A percentile compares a stretch with the other conserved stretches of the same genome.
Conservation (phyloP, 495 filamentous ascomycete genomes). For the Lophium mytilinum region DNA sequence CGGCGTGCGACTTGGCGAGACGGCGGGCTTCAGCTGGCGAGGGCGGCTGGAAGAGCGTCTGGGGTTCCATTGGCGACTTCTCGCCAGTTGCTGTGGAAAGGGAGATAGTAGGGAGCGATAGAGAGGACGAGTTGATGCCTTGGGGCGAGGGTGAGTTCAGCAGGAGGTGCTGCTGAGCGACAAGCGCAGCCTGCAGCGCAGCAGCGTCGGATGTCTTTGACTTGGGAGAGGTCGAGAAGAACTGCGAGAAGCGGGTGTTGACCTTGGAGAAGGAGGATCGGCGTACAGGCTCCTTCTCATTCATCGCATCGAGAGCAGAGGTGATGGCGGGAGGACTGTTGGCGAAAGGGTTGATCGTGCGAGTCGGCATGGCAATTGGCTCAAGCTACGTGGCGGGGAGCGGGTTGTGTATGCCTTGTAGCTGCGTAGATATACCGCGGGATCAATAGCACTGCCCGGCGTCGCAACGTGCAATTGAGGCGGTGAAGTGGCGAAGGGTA, state of each 20-base stretch:
- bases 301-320: slow-evolving; percentile 23
- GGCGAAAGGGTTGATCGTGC: slow-evolving; percentile 34
- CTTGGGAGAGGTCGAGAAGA: slow-evolving; percentile 54
- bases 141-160: slow-evolving; percentile 51
- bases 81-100: slow-evolving; percentile 81
- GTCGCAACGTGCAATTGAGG: neutral
- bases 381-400: too few species aligned
- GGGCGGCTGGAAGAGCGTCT: slow-evolving; percentile 81
- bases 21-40: slow-evolving; percentile 74
- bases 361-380: slow-evolving; percentile 30
- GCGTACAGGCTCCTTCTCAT: slow-evolving; percentile 26
- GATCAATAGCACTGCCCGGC: neutral
- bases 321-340: slow-evolving; percentile 17
- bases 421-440: too few species aligned
- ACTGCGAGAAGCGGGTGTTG: slow-evolving; percentile 48
- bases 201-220: slow-evolving; percentile 46
- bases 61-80: slow-evolving; percentile 58
- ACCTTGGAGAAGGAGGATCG: slow-evolving; percentile 57
- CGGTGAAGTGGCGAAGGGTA: neutral
- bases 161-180: slow-evolving; percentile 48
- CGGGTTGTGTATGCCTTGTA: too few species aligned
- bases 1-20: slow-evolving; percentile 71
- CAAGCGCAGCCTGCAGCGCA: slow-evolving; percentile 49
- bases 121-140: slow-evolving; percentile 55
- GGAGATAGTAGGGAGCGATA: slow-evolving; percentile 85